Evolutionary conservation across 805 yeast species (phyloP).

Genomic region (Wickerhamiella domercqiae): DNA sequence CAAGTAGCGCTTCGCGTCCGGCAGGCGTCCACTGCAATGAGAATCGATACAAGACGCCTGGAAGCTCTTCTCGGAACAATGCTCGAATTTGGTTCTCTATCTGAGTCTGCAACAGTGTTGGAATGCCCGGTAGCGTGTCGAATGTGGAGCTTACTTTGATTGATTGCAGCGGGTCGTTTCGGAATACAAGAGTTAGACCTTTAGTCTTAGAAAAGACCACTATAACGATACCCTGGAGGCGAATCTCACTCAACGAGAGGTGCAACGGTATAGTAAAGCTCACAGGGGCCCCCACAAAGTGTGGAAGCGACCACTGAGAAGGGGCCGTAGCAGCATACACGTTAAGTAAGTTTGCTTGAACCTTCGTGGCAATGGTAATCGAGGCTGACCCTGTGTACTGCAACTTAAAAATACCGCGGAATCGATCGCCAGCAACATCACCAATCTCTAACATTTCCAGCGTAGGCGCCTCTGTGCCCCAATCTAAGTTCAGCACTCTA

Average conservation of each 20-base stretch:
- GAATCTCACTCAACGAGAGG: constrained; percentile 54
- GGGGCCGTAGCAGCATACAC: constrained; percentile 35
- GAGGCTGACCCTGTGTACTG: constrained; percentile 63
- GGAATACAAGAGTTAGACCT: constrained; percentile 73
- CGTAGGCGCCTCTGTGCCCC: constrained; percentile 60
- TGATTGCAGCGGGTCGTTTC: constrained; percentile 76
- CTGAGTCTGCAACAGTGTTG: constrained; percentile 66
- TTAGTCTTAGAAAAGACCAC: constrained; percentile 68
- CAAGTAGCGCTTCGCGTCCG: constrained; percentile 12
- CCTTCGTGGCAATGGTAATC: constrained; percentile 58
- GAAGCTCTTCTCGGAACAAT: constrained; percentile 69
- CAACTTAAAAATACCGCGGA: constrained; percentile 68
- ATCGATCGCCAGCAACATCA: constrained; percentile 58
- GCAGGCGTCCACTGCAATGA: constrained; percentile 48
- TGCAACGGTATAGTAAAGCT: constrained; percentile 68
- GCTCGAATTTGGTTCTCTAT: constrained; percentile 70
- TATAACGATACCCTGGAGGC: constrained; percentile 65
- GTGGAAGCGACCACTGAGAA: constrained; percentile 46
- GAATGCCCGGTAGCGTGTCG: constrained; percentile 69
- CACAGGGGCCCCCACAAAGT: constrained; percentile 47
- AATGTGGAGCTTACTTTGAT: constrained; percentile 77
- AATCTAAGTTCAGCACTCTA: constrained; percentile 48
- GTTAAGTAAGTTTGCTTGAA: constrained; percentile 71
- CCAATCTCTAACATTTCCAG: constrained; percentile 74
- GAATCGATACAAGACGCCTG: constrained; percentile 61